A percentile compares a stretch with the other conserved stretches of the same genome.
Conservation (phyloP, 2,329 filamentous ascomycete genomes). For the Talaromyces pinophilus region DNA sequence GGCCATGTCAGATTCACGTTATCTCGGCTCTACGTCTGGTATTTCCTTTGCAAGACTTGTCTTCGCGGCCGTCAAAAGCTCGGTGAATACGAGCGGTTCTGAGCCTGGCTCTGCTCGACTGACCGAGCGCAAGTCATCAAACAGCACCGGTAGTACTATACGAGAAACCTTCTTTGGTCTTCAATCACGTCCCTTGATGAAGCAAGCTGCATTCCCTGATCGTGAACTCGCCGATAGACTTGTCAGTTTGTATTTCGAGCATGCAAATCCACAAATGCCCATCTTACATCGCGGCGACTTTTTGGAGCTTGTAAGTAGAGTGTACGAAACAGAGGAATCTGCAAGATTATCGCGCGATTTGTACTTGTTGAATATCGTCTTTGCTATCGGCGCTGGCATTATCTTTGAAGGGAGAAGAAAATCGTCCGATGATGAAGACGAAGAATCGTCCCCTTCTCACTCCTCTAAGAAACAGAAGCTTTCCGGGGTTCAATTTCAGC, state of each 20-base stretch:
- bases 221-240: slow-evolving; percentile 71
- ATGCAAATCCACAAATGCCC: slow-evolving; percentile 93
- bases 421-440: slow-evolving; percentile 29
- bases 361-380: slow-evolving; percentile 97
- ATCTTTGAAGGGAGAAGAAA: slow-evolving; percentile 64
- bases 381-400: slow-evolving; percentile 91
- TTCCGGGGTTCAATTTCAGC: slow-evolving; percentile 67
- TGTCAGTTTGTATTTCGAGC: slow-evolving; percentile 86
- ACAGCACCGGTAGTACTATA: slow-evolving; percentile 73
- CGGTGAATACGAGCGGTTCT: slow-evolving; percentile 58
- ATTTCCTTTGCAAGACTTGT: slow-evolving; percentile 95
- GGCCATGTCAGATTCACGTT: slow-evolving; percentile 74
- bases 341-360: slow-evolving; percentile 74
- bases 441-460: slow-evolving; percentile 30
- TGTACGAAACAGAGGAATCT: slow-evolving; percentile 69
- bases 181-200: slow-evolving; percentile 84
- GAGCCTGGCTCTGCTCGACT: slow-evolving; percentile 65
- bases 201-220: slow-evolving; percentile 80
- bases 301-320: slow-evolving; percentile 80
- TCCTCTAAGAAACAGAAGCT: slow-evolving; percentile 54
- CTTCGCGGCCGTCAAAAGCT: slow-evolving; percentile 86
- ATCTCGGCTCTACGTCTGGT: slow-evolving; percentile 80
- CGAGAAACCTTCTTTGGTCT: slow-evolving; percentile 96
- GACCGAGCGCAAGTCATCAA: slow-evolving; percentile 56
- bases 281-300: slow-evolving; percentile 88